A percentile compares a stretch with the other conserved stretches of the same genome.
Conservation (phyloP, 164 flowering plant species). For the Aristolochia contorta region DNA sequence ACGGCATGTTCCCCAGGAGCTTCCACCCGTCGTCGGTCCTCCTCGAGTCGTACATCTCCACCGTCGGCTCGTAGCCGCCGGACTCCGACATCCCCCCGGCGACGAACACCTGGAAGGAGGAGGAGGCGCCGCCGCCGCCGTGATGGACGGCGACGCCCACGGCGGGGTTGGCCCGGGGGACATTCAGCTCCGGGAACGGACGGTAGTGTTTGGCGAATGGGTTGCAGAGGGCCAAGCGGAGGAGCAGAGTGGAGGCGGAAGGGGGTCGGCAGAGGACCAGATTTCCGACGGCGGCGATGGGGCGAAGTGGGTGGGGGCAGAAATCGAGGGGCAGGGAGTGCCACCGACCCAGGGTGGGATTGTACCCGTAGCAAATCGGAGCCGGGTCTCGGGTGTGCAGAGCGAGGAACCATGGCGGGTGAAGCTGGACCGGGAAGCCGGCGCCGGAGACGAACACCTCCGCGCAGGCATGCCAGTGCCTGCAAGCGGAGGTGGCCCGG, state of each 20-base stretch:
- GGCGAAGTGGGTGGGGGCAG: slow-evolving; percentile 25
- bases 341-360: slow-evolving; percentile 30
- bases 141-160: slow-evolving; percentile 24
- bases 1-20: slow-evolving; percentile 33
- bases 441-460: slow-evolving; percentile 4
- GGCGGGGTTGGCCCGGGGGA: slow-evolving; percentile 42
- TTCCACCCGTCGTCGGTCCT: slow-evolving; percentile 20
- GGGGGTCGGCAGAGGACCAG: slow-evolving; percentile 19
- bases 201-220: slow-evolving; percentile 36
- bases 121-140: slow-evolving; percentile 1
- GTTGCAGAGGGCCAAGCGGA: slow-evolving; percentile 34
- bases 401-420: slow-evolving; percentile 49
- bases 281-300: slow-evolving; percentile 28
- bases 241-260: slow-evolving; percentile 10
- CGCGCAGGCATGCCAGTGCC: slow-evolving; percentile 38
- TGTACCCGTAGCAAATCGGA: slow-evolving; percentile 26
- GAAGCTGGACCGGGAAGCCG: slow-evolving; percentile 1
- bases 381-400: slow-evolving; percentile 24
- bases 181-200: slow-evolving; percentile 29
- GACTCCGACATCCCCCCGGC: slow-evolving; percentile 57
- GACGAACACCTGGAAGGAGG: slow-evolving; percentile 29
- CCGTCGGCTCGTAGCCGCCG: slow-evolving; percentile 35
- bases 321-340: slow-evolving; percentile 26
- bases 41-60: slow-evolving; percentile 35
- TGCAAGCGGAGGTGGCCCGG: slow-evolving; percentile 36